Evolutionary conservation across 2,329 filamentous ascomycete genomes (phyloP).

Genomic region (Calonectria ilicicola): DNA sequence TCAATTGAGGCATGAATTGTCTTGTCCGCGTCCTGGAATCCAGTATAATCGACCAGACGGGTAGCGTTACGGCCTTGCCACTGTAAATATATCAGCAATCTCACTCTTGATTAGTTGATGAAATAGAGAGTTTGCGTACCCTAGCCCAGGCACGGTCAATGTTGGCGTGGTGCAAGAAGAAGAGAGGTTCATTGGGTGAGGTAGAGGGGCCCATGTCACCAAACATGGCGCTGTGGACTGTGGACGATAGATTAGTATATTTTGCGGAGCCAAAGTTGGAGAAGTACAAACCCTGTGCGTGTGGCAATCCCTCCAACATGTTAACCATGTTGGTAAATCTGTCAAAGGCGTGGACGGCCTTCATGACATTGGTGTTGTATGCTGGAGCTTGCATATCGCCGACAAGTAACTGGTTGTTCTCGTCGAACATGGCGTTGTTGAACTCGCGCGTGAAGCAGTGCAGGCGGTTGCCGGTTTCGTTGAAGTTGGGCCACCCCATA

Average conservation of each 20-base stretch:
- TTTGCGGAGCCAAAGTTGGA: background rate
- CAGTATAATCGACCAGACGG: background rate
- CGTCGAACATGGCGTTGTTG: background rate
- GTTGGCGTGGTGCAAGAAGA: background rate
- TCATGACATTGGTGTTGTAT: background rate
- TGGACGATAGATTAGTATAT: background rate
- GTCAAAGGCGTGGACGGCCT: background rate
- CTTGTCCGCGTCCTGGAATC: background rate
- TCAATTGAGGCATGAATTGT: background rate
- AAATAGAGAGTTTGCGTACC: background rate
- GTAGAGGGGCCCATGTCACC: background rate
- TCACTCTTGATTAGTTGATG: background rate
- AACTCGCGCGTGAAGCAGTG: background rate
- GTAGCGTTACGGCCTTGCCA: constrained; percentile 1
- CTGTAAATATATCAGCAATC: background rate
- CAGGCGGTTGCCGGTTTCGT: background rate
- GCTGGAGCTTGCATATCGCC: background rate
- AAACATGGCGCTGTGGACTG: background rate
- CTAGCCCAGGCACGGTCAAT: background rate
- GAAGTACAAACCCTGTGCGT: background rate
- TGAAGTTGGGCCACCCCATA: background rate
- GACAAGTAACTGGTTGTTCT: background rate
- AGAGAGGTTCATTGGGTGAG: background rate
- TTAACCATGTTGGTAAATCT: background rate
- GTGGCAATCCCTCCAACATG: background rate